phyloP scores from a whole-genome alignment of 176 grass and related monocot genomes.

The Canna indica region DNA sequence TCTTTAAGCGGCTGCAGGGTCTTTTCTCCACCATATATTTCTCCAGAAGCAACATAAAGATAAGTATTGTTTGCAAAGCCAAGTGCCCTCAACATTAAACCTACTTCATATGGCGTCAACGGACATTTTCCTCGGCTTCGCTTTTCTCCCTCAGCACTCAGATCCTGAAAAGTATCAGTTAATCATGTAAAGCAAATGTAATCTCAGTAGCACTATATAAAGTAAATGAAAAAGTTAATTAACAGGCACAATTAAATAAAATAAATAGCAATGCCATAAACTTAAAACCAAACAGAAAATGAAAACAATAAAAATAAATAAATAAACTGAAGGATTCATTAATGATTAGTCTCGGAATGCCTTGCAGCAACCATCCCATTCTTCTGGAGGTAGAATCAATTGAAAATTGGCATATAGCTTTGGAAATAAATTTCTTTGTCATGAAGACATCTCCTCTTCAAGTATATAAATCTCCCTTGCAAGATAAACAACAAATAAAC shows the following conservation, averaged over 20 bases:
- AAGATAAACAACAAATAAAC: too few relatives aligned
- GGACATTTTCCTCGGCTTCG: conserved; percentile 79
- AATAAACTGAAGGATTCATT: too few relatives aligned
- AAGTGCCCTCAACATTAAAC: conserved; percentile 76
- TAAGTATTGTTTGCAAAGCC: conserved; percentile 69
- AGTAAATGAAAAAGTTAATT: not conserved
- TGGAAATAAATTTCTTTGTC: too few relatives aligned
- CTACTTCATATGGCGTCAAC: conserved; percentile 80
- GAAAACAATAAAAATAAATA: too few relatives aligned
- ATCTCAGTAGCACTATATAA: not conserved
- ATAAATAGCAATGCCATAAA: too few relatives aligned
- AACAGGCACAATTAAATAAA: not conserved
- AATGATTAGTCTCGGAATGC: too few relatives aligned
- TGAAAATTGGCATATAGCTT: too few relatives aligned
- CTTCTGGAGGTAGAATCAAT: too few relatives aligned
- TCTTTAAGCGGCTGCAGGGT: conserved; percentile 60
- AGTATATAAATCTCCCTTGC: too few relatives aligned
- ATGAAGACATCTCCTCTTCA: too few relatives aligned
- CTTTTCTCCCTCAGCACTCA: conserved; percentile 67
- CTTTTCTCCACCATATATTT: conserved; percentile 90
- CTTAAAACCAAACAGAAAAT: too few relatives aligned
- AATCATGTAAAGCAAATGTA: not conserved
- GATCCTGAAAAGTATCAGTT: conserved; percentile 39
- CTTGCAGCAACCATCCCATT: too few relatives aligned
- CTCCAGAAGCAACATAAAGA: conserved; percentile 85